phyloP scores from a whole-genome alignment of 805 yeast species.

The Candida odintsovae region DNA sequence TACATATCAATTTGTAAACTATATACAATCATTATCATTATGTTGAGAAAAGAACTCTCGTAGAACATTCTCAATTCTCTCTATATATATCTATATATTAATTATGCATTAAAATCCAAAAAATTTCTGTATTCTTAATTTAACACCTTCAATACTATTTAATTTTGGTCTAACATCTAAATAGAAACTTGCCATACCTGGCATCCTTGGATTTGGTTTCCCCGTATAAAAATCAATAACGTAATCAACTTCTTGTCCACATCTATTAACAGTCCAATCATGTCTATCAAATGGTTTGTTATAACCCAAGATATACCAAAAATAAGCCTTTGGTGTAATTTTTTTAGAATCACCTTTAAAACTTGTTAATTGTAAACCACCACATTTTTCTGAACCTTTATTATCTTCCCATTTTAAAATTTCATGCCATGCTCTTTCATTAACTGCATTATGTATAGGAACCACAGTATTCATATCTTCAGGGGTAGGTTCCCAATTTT shows the following conservation, averaged over 20 bases:
- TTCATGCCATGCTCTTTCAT: slow-evolving; percentile 88
- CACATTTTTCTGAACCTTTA: slow-evolving; percentile 58
- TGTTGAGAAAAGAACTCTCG: background rate
- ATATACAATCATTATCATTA: slow-evolving; percentile 1
- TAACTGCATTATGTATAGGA: slow-evolving; percentile 90
- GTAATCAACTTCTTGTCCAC: slow-evolving; percentile 79
- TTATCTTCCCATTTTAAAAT: slow-evolving; percentile 76
- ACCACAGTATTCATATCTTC: slow-evolving; percentile 85
- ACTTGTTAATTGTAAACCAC: slow-evolving; percentile 78
- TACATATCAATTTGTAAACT: background rate
- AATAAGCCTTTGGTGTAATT: slow-evolving; percentile 82
- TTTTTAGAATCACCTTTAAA: slow-evolving; percentile 87
- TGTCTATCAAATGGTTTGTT: slow-evolving; percentile 91
- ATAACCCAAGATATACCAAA: slow-evolving; percentile 58
- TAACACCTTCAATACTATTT: slow-evolving; percentile 74
- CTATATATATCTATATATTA: background rate
- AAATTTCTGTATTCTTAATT: slow-evolving; percentile 59
- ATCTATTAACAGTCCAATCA: slow-evolving; percentile 86
- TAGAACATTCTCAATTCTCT: too few relatives aligned
- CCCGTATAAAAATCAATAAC: slow-evolving; percentile 86
- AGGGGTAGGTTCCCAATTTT: slow-evolving; percentile 79
- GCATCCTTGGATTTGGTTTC: slow-evolving; percentile 38
- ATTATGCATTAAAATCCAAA: slow-evolving; percentile 42
- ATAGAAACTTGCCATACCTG: slow-evolving; percentile 55
- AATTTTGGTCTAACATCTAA: slow-evolving; percentile 92